Percentiles rank a stretch among this genome's conserved stretches.
Evolutionary conservation across 768 basidiomycete genomes (phyloP).

Genomic region (Mycena epipterygia): DNA sequence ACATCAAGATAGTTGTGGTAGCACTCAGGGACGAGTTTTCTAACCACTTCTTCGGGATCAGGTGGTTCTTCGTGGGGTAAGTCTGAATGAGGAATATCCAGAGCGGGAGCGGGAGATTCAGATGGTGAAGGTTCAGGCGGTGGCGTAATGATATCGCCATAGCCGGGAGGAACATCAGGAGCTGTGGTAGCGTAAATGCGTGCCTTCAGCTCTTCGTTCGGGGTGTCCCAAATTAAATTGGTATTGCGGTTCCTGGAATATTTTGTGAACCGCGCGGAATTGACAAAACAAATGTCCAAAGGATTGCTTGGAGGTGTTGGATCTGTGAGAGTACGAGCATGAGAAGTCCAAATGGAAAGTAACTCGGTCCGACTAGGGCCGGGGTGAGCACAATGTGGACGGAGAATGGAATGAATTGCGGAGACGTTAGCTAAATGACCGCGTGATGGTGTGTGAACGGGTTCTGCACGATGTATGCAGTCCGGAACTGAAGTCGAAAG

Average conservation of each 20-base stretch:
- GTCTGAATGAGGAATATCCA: neutral
- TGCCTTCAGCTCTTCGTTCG: slow-evolving; percentile 7
- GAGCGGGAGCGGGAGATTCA: neutral
- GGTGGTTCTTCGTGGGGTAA: neutral
- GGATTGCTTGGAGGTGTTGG: slow-evolving; percentile 29
- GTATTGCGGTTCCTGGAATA: slow-evolving; percentile 36
- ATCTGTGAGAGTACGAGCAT: neutral
- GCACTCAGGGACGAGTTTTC: neutral
- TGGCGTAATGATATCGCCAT: slow-evolving; percentile 15
- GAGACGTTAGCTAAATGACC: slow-evolving; percentile 14
- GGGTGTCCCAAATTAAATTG: slow-evolving; percentile 16
- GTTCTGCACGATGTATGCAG: slow-evolving; percentile 22
- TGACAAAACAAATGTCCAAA: slow-evolving; percentile 33
- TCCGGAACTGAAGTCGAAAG: slow-evolving; percentile 7
- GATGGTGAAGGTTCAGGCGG: slow-evolving; percentile 9
- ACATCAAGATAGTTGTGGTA: slow-evolving; percentile 25
- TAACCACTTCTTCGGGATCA: neutral
- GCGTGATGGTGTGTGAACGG: slow-evolving; percentile 2
- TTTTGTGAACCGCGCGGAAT: slow-evolving; percentile 36
- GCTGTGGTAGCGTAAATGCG: slow-evolving; percentile 2
- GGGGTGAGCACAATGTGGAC: neutral
- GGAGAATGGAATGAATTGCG: slow-evolving; percentile 9
- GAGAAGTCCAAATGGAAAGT: slow-evolving; percentile 25
- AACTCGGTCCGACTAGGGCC: slow-evolving; percentile 33
- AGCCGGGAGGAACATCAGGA: slow-evolving; percentile 4